Evolutionary conservation across 768 basidiomycete genomes (phyloP).

Genomic region (Rhizopogon rudus): DNA sequence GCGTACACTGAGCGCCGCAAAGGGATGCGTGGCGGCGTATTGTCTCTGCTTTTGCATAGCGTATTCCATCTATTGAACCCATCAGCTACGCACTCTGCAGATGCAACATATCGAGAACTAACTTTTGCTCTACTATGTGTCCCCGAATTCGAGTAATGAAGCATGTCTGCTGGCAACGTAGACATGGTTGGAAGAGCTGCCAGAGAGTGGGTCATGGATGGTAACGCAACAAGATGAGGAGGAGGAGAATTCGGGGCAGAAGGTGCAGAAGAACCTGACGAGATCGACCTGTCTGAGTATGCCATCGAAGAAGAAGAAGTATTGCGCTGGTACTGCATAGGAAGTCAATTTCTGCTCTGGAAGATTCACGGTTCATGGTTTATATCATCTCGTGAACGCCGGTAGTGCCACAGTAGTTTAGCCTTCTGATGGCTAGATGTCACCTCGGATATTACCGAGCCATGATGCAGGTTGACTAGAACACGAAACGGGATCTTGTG

Average conservation of each 20-base stretch:
- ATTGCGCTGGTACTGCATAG: conserved; percentile 28
- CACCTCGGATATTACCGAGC: conserved; percentile 30
- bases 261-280: conserved; percentile 25
- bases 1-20: conserved; percentile 22
- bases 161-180: conserved; percentile 24
- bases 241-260: conserved; percentile 16
- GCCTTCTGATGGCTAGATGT: conserved; percentile 16
- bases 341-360: conserved; percentile 10
- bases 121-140: conserved; percentile 27
- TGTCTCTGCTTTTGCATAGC: conserved; percentile 27
- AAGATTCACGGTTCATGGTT: conserved; percentile 8
- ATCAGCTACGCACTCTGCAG: conserved; percentile 4
- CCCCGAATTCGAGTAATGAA: conserved; percentile 23
- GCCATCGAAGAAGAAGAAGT: conserved; percentile 28
- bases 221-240: conserved; percentile 22
- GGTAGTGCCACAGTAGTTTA: conserved; percentile 17
- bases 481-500: conserved; percentile 28
- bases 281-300: conserved; percentile 27
- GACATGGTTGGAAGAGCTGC: conserved; percentile 27
- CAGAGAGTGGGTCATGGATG: conserved; percentile 29
- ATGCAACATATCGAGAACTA: not conserved
- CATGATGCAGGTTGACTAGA: conserved; percentile 23
- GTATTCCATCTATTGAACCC: conserved; percentile 23
- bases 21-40: conserved; percentile 13
- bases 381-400: conserved; percentile 24